Percentiles rank a stretch among this genome's conserved stretches.
Conservation (phyloP, 805 yeast species). For the Myxozyma mucilagina region DNA sequence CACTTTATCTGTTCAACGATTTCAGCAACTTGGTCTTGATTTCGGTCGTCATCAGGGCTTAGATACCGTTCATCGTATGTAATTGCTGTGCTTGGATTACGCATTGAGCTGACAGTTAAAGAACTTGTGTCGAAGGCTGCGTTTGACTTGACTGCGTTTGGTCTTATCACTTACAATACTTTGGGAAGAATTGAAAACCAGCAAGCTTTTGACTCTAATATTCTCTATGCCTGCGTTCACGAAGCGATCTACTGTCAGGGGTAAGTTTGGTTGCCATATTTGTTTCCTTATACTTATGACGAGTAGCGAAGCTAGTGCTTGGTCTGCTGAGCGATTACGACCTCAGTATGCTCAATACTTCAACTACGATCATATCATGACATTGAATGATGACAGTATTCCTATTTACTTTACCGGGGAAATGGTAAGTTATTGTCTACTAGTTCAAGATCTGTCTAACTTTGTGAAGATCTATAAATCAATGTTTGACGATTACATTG, state of each 20-base stretch:
- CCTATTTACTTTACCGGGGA: conserved; percentile 54
- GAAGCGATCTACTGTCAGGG: conserved; percentile 58
- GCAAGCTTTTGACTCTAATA: conserved; percentile 54
- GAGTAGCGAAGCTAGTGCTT: conserved; percentile 40
- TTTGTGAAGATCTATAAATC: conserved; percentile 45
- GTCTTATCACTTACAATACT: conserved; percentile 45
- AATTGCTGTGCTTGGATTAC: neutral
- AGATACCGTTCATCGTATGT: conserved; percentile 46
- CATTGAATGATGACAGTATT: conserved; percentile 11
- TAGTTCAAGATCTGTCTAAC: neutral
- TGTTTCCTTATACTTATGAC: too few species aligned
- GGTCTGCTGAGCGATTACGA: conserved; percentile 50
- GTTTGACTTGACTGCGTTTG: conserved; percentile 44
- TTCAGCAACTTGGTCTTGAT: conserved; percentile 53
- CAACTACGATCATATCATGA: conserved; percentile 27
- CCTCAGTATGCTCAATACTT: conserved; percentile 40
- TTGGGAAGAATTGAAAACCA: conserved; percentile 42
- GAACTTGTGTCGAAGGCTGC: conserved; percentile 45
- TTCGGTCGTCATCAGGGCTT: conserved; percentile 58
- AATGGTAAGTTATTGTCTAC: conserved; percentile 39
- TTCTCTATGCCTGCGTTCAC: conserved; percentile 56
- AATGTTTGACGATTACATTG: conserved; percentile 52
- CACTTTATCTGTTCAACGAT: conserved; percentile 49
- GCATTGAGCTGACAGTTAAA: neutral
- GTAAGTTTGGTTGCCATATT: conserved; percentile 28